Base-by-base conservation (phyloP, 139 green algal species). In the Chlorella sp. region DNA sequence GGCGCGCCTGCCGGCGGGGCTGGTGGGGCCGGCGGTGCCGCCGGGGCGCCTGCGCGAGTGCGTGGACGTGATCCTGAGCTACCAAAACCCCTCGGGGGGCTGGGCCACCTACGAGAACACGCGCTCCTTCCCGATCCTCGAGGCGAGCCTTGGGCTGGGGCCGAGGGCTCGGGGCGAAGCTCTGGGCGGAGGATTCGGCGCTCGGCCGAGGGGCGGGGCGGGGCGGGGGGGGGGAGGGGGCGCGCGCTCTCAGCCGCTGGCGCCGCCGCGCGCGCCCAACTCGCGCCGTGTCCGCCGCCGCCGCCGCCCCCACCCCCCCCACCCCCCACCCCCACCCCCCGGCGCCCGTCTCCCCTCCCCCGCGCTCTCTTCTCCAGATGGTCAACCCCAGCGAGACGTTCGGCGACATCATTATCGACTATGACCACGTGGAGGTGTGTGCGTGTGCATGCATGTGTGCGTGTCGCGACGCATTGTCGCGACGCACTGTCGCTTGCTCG, bases 331-430 rank as follows among this genome's bases (percentile, higher is more conserved):
- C 46, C 17, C 14, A 55, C 46, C 46, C 46, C 46, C 56, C 56
- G 23, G 21, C 19, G 23, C 56, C 56, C 56, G 21, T 23, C 56
- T n/a, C n/a, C n/a, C n/a, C n/a, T n/a, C n/a, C n/a, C n/a, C n/a
- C n/a, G n/a, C 56, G 11, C 56, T 33, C 33, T 23, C 56, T 60
- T 5, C n/a, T 87, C 38, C 86, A 98, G 93, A 64, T 94, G n/a
- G 85, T 99, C 53, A 99, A 99, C 83, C 96, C 96, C 17, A 89
- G 93, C 14, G 96, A 99, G 83, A 99, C 96, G 0, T 99, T 99
- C 89, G 96, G 96, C 33, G 92, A 99, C 90, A 99, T 99, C 79
- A 92, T 99, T 14, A 95, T 99, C 35, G 96, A 99, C 85, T 99
- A 99, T 85, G 87, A 81, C 27, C 98, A 98, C 76, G 95, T 99